Conservation (phyloP, 108 stramenopile species). For the Cyclotella baltica region DNA sequence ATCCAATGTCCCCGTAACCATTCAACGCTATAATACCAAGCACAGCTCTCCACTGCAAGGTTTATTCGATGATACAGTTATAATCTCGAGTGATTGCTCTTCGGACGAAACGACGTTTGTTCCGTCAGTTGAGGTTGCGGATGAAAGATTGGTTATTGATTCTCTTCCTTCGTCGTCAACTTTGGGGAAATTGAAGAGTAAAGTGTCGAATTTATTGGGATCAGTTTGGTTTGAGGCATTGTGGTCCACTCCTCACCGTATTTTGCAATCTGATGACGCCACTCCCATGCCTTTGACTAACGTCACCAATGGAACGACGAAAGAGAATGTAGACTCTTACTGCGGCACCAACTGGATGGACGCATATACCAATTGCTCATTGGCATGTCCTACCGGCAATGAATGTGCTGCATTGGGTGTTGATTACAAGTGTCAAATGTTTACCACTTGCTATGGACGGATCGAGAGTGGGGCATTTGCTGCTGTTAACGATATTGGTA, state of each 20-base stretch:
- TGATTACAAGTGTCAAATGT: neutral
- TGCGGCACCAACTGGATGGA: neutral
- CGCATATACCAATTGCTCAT: neutral
- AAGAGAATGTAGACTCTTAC: neutral
- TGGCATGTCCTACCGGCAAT: conserved; percentile 4
- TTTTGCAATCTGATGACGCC: neutral
- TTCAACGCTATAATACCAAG: neutral
- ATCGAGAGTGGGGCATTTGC: conserved; percentile 8
- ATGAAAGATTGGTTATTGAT: neutral
- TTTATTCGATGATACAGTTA: neutral
- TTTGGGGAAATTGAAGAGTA: neutral
- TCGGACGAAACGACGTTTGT: neutral
- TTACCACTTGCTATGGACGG: conserved; percentile 14
- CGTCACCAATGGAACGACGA: neutral
- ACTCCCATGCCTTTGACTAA: neutral
- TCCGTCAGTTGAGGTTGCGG: neutral
- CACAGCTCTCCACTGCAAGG: neutral
- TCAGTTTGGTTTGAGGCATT: neutral
- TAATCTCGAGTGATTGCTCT: neutral
- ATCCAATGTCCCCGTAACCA: conserved; percentile 7
- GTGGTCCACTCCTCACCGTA: neutral
- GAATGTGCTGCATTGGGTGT: neutral
- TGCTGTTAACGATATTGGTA: neutral
- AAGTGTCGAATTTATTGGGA: neutral
- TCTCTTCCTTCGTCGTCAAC: too few relatives aligned